These are phyloP conservation scores for Chaetothyriales sp. DNA, from an alignment of 2,329 filamentous ascomycete species.

Conservation along the genomic window DNA sequence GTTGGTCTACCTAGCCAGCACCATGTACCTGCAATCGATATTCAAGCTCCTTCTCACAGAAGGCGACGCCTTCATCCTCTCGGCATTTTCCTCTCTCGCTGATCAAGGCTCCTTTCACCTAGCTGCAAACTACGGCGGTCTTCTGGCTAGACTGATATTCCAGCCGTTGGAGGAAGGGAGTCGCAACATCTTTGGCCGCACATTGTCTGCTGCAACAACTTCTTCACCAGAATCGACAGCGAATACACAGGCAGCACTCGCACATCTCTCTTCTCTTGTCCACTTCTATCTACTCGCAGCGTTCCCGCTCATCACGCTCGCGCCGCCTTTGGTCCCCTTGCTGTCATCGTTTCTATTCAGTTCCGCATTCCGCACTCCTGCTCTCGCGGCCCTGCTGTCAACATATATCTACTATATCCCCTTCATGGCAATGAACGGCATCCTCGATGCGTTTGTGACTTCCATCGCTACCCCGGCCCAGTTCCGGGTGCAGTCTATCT, in stretches of 20 bases:
- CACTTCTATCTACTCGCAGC: slow-evolving; percentile 62
- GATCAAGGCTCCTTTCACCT: slow-evolving; percentile 87
- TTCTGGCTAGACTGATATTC: slow-evolving; percentile 76
- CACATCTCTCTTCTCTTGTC: slow-evolving; percentile 40
- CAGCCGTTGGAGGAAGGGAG: slow-evolving; percentile 92
- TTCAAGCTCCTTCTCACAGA: slow-evolving; percentile 91
- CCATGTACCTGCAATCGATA: slow-evolving; percentile 71
- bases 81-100: slow-evolving; percentile 56
- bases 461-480: slow-evolving; percentile 64
- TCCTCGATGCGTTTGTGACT: slow-evolving; percentile 83
- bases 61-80: slow-evolving; percentile 80
- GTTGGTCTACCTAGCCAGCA: slow-evolving; percentile 59
- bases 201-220: slow-evolving; percentile 36
- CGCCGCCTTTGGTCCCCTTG: slow-evolving; percentile 58
- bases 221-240: background rate
- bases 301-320: slow-evolving; percentile 51
- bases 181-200: slow-evolving; percentile 72
- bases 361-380: slow-evolving; percentile 55
- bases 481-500: slow-evolving; percentile 60
- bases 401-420: slow-evolving; percentile 88
- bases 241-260: slow-evolving; percentile 4
- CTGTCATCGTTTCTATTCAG: slow-evolving; percentile 65
- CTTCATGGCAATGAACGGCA: slow-evolving; percentile 77
- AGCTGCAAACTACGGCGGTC: slow-evolving; percentile 84
- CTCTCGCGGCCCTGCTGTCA: slow-evolving; percentile 58